Base-by-base conservation (phyloP, 208 protist genomes). In the Acanthamoeba lenticulata region DNA sequence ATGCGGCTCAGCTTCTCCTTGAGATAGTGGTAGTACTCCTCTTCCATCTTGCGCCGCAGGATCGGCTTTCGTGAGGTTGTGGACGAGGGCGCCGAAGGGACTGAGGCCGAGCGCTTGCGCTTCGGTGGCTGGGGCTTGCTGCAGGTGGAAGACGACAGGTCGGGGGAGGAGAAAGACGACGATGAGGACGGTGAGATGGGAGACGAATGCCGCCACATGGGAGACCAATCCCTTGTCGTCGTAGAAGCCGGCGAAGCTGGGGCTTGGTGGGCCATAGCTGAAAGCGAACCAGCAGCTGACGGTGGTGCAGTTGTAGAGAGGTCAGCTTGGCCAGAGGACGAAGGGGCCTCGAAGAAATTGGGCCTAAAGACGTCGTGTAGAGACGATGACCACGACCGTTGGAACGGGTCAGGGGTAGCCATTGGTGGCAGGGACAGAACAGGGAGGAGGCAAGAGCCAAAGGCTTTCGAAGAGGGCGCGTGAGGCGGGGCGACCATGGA, bases 1-100 rank as follows among this genome's bases (percentile, higher is more conserved):
- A 77, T 38, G 29, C 67, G 67, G 38, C 17, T 77, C 13, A 77
- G 67, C 67, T 77, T 77, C 15, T 77, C 36, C 67, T 77, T 77
- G 67, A 77, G 67, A 36, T 77, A 77, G 67, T 77, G 67, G 13
- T 77, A 77, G 38, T 77, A 77, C 36, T 77, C 67, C 38, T 77
- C 67, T 36, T 77, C 67, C 67, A 77, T 77, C 67, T 77, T 77
- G 29, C 67, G 67, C 19, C 67, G 67, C 67, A 44, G 67, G 38
- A 77, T 77, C 17, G 67, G 67, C 38, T 77, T 77, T n/a, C 67
- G 67, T 29, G 57, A 11, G 4, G 57, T 27, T 29, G 57, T 9
- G 62, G 62, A 72, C 62, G 62, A 40, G 9, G 62, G 4, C 57
- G n/a, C 47, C 47, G 47, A 52, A 19, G 47, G 15, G 9, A 5